Percentiles rank a stretch among this genome's conserved stretches.
Conservation (phyloP, 305 asterid genomes). For the Fraxinus paxiana region DNA sequence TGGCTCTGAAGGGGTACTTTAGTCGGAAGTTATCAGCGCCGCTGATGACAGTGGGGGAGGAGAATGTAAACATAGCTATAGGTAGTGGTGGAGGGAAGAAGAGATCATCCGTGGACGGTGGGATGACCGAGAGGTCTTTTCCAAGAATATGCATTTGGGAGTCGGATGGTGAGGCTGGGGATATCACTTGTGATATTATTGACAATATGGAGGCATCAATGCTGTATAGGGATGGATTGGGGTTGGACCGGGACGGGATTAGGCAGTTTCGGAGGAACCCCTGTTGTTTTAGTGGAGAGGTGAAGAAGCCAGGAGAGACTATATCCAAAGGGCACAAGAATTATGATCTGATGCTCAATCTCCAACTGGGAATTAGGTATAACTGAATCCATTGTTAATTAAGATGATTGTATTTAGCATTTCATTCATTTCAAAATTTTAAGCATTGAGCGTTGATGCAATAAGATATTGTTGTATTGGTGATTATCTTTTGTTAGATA, state of each 20-base stretch:
- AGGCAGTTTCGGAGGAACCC: constrained; percentile 79
- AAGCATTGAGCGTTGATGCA: neutral
- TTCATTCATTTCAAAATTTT: neutral
- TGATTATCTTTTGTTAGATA: constrained; percentile 40
- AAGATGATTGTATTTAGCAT: neutral
- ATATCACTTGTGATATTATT: constrained; percentile 83
- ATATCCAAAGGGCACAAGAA: constrained; percentile 90
- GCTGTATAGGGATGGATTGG: constrained; percentile 57
- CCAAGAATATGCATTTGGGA: constrained; percentile 97
- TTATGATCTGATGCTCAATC: constrained; percentile 91
- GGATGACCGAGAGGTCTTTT: constrained; percentile 50
- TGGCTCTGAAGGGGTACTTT: constrained; percentile 38
- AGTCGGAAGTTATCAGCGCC: constrained; percentile 52
- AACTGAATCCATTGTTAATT: constrained; percentile 1
- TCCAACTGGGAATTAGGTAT: constrained; percentile 88
- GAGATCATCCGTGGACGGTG: constrained; percentile 52
- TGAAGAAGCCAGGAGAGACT: constrained; percentile 78
- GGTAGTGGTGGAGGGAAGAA: constrained; percentile 38
- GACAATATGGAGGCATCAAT: constrained; percentile 79
- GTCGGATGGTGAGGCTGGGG: constrained; percentile 93
- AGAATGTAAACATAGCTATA: constrained; percentile 20
- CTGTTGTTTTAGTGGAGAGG: constrained; percentile 63
- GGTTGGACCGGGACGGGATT: constrained; percentile 49
- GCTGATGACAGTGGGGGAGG: constrained; percentile 54
- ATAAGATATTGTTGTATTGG: constrained; percentile 10